Base-by-base conservation (phyloP, 208 protist genomes). In the Vickermania ingenoplastis region DNA sequence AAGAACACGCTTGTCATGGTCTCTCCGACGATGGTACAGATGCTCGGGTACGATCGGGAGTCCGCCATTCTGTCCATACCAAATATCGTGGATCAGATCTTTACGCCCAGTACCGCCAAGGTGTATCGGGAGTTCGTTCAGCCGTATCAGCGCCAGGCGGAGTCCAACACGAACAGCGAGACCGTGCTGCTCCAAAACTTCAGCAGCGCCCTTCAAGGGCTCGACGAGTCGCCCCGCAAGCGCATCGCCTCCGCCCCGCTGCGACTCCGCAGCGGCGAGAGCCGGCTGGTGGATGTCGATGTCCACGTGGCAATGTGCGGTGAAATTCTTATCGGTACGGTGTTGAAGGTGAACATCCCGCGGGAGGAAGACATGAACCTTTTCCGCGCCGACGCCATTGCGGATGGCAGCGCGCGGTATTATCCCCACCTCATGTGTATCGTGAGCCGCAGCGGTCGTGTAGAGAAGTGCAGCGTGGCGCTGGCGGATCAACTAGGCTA, bases 401-500 rank as follows among this genome's bases (percentile, higher is more conserved):
- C 61, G 28, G 53, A 48, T 3, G 61, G 53, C 11, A 31, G 25
- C 14, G 29, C 55, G 11, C 49, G 36, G 17, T 59, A 51, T 51
- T 59, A 51, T 23, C 27, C 11, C n/a, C 25, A 22, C 45, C 51
- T 51, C 7, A 27, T 59, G 45, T 65, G 53, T 50, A 11, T 65
- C 4, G 24, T 65, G 41, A 48, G 55, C 51, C 23, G 45, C 4
- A 36, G 25, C 14, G 61, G 61, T 4, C 22, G 55, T 4, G 7
- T 65, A 25, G 11, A 45, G 52, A 21, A 4, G 17, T 41, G 23
- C 11, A 65, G 27, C 52, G 5, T 13, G 2, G 48, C 52, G 5
- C 52, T 65, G 52, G 61, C 61, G 7, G 36, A 53, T 5, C 27
- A 45, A 11, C 52, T 65, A n/a, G 52, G 61, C 21, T 65, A 59